phyloP scores from a whole-genome alignment of 768 basidiomycete genomes.

The Boletales sp. region DNA sequence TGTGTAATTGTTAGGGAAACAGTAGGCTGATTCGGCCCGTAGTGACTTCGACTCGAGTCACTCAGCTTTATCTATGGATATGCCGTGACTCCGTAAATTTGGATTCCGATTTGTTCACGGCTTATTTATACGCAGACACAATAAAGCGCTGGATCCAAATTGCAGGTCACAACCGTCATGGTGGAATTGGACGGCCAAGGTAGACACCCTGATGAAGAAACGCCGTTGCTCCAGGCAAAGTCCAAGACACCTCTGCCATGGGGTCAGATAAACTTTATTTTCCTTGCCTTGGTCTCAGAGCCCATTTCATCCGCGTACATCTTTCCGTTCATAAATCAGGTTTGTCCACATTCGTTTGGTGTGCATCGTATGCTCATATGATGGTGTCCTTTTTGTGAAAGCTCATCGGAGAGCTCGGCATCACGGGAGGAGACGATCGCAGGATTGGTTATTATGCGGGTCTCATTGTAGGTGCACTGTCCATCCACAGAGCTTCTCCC shows the following conservation, averaged over 20 bases:
- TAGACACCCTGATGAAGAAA: background rate
- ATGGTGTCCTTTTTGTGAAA: constrained; percentile 14
- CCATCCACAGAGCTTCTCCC: background rate
- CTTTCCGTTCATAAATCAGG: constrained; percentile 13
- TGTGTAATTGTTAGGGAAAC: too few species aligned
- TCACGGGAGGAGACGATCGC: constrained; percentile 59
- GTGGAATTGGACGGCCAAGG: background rate
- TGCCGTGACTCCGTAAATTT: too few species aligned
- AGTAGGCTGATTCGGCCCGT: too few species aligned
- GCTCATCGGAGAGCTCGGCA: constrained; percentile 58
- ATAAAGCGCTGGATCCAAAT: too few species aligned
- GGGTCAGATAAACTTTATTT: constrained; percentile 45
- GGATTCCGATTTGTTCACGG: too few species aligned
- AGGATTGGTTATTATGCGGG: constrained; percentile 71
- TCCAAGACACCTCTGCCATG: constrained; percentile 46
- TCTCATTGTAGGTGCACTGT: constrained; percentile 40
- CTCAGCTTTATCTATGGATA: too few species aligned
- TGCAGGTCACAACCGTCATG: too few species aligned
- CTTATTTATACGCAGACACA: too few species aligned
- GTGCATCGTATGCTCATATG: too few species aligned
- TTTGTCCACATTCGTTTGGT: constrained; percentile 9
- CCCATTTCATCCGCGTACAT: constrained; percentile 56
- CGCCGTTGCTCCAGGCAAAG: constrained; percentile 37
- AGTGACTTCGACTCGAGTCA: too few species aligned
- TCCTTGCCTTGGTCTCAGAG: constrained; percentile 52